phyloP scores from a whole-genome alignment of 805 yeast genomes.

The Maudiozyma bulderi region DNA sequence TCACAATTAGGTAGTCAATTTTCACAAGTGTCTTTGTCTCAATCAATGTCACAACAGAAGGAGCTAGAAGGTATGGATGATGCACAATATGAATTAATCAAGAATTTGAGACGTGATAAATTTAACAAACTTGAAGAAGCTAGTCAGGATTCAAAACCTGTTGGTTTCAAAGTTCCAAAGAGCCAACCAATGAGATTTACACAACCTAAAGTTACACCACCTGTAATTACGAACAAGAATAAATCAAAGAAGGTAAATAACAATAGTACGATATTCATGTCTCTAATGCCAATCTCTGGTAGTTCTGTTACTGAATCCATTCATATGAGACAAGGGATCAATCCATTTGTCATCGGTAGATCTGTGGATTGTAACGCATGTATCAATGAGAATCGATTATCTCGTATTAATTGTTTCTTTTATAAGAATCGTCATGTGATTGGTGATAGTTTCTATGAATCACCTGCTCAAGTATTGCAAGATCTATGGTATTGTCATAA shows the following conservation, averaged over 20 bases:
- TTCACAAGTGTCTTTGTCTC: constrained; percentile 46
- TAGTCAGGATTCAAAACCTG: constrained; percentile 5
- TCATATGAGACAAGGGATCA: constrained; percentile 55
- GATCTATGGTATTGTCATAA: constrained; percentile 74
- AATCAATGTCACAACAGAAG: constrained; percentile 60
- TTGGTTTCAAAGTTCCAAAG: constrained; percentile 24
- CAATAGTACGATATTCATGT: constrained; percentile 48
- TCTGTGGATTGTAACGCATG: constrained; percentile 49
- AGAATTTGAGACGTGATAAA: constrained; percentile 12
- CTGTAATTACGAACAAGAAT: constrained; percentile 10
- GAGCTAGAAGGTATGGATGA: constrained; percentile 31
- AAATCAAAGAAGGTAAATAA: constrained; percentile 9
- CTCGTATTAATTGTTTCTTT: constrained; percentile 74
- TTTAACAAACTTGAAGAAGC: constrained; percentile 9
- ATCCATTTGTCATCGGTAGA: constrained; percentile 67
- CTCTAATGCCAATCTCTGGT: constrained; percentile 42
- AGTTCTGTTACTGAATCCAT: constrained; percentile 42
- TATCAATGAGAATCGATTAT: constrained; percentile 65
- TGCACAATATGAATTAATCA: constrained; percentile 22
- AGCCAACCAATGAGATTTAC: constrained; percentile 22
- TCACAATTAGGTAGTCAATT: neutral
- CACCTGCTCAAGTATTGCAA: constrained; percentile 64
- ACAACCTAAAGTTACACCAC: constrained; percentile 14
- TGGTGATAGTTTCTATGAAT: constrained; percentile 46
- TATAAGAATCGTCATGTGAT: constrained; percentile 54